phyloP scores from a whole-genome alignment of 2,329 filamentous ascomycete genomes.

The Alternaria longipes region DNA sequence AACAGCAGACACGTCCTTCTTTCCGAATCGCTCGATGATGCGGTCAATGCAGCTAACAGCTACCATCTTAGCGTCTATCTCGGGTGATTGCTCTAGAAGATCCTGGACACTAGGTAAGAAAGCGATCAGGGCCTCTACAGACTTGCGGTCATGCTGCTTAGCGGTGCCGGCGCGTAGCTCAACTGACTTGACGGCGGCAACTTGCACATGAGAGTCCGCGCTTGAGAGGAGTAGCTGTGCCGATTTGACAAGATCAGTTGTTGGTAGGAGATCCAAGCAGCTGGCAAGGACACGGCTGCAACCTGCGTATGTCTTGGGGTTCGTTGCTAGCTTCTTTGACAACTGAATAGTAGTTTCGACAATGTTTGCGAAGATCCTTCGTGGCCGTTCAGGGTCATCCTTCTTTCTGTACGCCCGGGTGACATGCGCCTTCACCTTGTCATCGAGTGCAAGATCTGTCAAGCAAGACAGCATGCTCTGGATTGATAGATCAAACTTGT shows the following conservation, averaged over 20 bases:
- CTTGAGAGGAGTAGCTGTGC: slow-evolving; percentile 82
- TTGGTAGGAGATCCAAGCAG: slow-evolving; percentile 84
- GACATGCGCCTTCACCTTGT: slow-evolving; percentile 43
- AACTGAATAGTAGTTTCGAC: slow-evolving; percentile 60
- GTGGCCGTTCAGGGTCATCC: slow-evolving; percentile 37
- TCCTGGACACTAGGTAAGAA: slow-evolving; percentile 82
- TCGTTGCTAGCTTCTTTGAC: slow-evolving; percentile 68
- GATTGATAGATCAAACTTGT: slow-evolving; percentile 48
- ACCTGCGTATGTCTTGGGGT: slow-evolving; percentile 49
- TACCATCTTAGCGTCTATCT: slow-evolving; percentile 81
- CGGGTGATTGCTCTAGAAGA: slow-evolving; percentile 76
- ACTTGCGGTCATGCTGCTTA: slow-evolving; percentile 72
- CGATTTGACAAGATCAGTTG: slow-evolving; percentile 87
- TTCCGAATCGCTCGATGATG: slow-evolving; percentile 94
- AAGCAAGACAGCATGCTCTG: slow-evolving; percentile 52
- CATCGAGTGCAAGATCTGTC: slow-evolving; percentile 48
- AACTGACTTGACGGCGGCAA: slow-evolving; percentile 75
- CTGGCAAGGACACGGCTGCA: slow-evolving; percentile 77
- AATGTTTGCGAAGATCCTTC: slow-evolving; percentile 48
- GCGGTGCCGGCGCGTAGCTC: slow-evolving; percentile 80
- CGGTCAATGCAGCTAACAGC: slow-evolving; percentile 90
- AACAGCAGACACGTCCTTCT: slow-evolving; percentile 83
- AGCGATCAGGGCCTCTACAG: slow-evolving; percentile 75
- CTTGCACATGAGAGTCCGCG: slow-evolving; percentile 76
- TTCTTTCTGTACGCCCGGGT: slow-evolving; percentile 42